Evolutionary conservation across 371 early-diverging fungal genomes (phyloP).

Genomic region (Zopfochytrium polystomum): DNA sequence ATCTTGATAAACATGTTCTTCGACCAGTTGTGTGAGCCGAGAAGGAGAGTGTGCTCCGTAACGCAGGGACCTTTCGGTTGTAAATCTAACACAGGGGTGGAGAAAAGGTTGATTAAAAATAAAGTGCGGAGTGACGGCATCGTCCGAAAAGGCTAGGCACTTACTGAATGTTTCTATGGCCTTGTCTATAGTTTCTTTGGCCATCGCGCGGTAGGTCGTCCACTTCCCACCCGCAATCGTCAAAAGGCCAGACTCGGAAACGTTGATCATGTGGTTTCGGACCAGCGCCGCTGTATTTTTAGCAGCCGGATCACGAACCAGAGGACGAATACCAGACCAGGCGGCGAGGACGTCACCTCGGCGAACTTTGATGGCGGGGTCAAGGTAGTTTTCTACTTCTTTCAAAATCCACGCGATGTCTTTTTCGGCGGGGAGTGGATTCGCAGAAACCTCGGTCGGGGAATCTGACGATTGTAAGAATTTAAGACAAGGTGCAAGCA

Average conservation of each 20-base stretch:
- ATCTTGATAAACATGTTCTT: conserved; percentile 86
- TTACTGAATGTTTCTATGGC: conserved; percentile 72
- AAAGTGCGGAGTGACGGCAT: conserved; percentile 8
- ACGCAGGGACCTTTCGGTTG: conserved; percentile 45
- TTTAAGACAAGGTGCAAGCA: neutral
- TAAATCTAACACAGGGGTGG: conserved; percentile 40
- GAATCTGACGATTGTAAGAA: conserved; percentile 73
- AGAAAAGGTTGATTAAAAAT: too few relatives aligned
- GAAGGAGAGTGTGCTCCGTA: conserved; percentile 74
- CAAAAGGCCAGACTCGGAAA: conserved; percentile 77
- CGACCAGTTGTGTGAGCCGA: conserved; percentile 89
- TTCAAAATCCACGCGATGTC: conserved; percentile 96
- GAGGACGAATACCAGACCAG: conserved; percentile 98
- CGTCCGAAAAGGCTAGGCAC: neutral
- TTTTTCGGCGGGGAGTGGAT: conserved; percentile 86
- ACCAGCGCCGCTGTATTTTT: conserved; percentile 91
- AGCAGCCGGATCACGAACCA: conserved; percentile 93
- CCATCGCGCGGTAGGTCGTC: conserved; percentile 99
- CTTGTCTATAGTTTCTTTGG: conserved; percentile 91
- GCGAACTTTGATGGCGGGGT: conserved; percentile 80
- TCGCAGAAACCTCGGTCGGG: conserved; percentile 71
- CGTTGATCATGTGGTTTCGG: conserved; percentile 95
- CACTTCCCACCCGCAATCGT: conserved; percentile 99
- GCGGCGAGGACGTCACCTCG: conserved; percentile 95
- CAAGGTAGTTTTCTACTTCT: conserved; percentile 88